Base-by-base conservation (phyloP, 1,139 yeast species). In the Debaryomyces udenii region DNA sequence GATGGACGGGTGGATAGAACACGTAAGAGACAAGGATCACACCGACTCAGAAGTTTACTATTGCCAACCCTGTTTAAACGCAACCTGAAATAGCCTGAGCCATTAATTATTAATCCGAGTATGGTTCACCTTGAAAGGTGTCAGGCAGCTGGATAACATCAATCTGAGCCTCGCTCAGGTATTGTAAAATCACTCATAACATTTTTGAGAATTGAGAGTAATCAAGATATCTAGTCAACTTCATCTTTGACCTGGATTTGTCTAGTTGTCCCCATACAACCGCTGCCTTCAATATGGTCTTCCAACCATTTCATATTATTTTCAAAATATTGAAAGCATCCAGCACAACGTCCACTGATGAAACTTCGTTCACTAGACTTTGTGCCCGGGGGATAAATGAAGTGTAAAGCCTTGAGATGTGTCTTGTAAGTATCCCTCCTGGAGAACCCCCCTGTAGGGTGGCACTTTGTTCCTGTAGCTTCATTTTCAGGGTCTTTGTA, bases 371-470 rank as follows among this genome's bases (percentile, higher is more conserved):
- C 76, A 45, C 52, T 64, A 13, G 76, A 68, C 48, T 71, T 73
- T 6, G 82, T 78, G 2, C 83, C 83, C 20, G 81, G 77, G 16
- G 84, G 84, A 51, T 78, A 79, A 16, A 76, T 70, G 53, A 78
- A 79, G 58, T 79, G 84, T 38, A 79, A 61, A 1, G 82, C 80
- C 50, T 76, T 78, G 40, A 78, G 64, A 55, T 78, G 84, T 2
- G 81, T 77, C 51, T 78, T 78, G 54, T 70, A 77, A 6, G 83
- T 78, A 52, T 79, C 84, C 51, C 81, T 65, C 48, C 83, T 64
- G 6, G 81, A 74, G 52, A 79, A 79, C 3, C 80, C 81, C 24
- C 84, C 83, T 1, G 78, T 76, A 30, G 81, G 79, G 56, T 78
- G 84, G 53, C 84, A 79, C 50, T 73, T 68, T 0, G 78, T 68